Percentiles rank a stretch among this genome's conserved stretches.
These are phyloP conservation scores for Erodium texanum DNA, from an alignment of 441 rosid species.

Conservation along the genomic window DNA sequence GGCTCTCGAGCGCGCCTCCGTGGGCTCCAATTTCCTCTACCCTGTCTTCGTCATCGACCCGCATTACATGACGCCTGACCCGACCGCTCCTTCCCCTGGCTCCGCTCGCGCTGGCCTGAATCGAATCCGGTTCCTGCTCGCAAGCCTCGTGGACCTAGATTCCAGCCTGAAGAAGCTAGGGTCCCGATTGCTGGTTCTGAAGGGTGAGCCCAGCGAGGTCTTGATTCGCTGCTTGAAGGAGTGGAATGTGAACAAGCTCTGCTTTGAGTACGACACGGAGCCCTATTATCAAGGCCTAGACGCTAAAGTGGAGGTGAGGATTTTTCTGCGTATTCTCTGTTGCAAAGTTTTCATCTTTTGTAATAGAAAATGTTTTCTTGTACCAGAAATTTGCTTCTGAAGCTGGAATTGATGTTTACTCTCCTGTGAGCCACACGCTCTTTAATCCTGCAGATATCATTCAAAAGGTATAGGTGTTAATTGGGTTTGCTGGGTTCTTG, in stretches of 20 bases:
- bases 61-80: slow-evolving; percentile 75
- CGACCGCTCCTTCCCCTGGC: slow-evolving; percentile 62
- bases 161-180: slow-evolving; percentile 59
- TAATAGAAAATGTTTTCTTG: not conserved
- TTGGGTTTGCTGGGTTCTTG: not conserved
- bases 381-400: slow-evolving; percentile 53
- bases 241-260: slow-evolving; percentile 76
- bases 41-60: slow-evolving; percentile 92
- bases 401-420: slow-evolving; percentile 63
- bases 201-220: slow-evolving; percentile 70
- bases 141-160: slow-evolving; percentile 80
- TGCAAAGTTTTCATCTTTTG: no score
- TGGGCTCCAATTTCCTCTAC: slow-evolving; percentile 36
- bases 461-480: slow-evolving; percentile 33
- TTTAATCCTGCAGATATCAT: slow-evolving; percentile 69
- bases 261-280: slow-evolving; percentile 80
- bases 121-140: slow-evolving; percentile 82
- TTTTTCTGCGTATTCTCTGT: not conserved
- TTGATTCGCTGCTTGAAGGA: slow-evolving; percentile 63
- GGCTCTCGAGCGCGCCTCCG: slow-evolving; percentile 60
- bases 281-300: slow-evolving; percentile 80
- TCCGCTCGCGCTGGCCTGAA: slow-evolving; percentile 63
- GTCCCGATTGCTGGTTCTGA: slow-evolving; percentile 54
- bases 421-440: slow-evolving; percentile 86
- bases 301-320: slow-evolving; percentile 52